Evolutionary conservation across 1,284 basidiomycete species (phyloP), one percentile per base, ranked within the genome.

Genomic region (Gymnopus androsaceus): DNA sequence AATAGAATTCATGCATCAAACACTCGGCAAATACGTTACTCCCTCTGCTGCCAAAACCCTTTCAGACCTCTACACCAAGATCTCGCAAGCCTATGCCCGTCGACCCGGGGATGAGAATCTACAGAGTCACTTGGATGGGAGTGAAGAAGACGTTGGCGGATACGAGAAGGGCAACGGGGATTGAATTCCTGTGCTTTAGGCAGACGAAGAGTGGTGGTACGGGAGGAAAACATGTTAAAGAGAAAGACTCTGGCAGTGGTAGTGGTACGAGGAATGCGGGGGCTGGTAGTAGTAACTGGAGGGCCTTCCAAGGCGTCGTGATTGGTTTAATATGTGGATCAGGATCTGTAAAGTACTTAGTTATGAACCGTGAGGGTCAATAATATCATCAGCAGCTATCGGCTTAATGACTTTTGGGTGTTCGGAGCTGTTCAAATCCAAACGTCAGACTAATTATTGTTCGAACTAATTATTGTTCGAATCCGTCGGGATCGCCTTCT

Each of bases 1-100:
- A 73, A 98, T 98, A 64, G 97, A 99, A 73, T 99, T 98, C 75
- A 86, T 98, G 74, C 95, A 99, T 72, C 96, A 98, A 74, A 95
- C 92, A 4, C 79, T 99, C 37, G 84, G 88, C 28, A 87, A 89
- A 59, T 96, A 95, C 70, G 90, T 98, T 44, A 91, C 91, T 3
- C 77, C 87, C 0, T 68, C 81, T 4, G 92, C 96, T 4, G 90
- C 92, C 52, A 83, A 85, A 66, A 90, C 85, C 42, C 81, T 99
- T 25, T 91, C 92, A 40, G 88, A 95, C 57, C 82, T 98, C 34
- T 99, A 99, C 76, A 92, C 90, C 67, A 93, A 90, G 64, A 98
- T 99, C 65, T 95, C 94, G 21, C 85, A 92, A 68, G 90, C 92
- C 25, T 98, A 98, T 72, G 81, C 87, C 27, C 85, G 91, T 41